These are phyloP conservation scores for Xylariaceae sp. DNA, from an alignment of 2,329 filamentous ascomycete genomes.

Conservation along the genomic window DNA sequence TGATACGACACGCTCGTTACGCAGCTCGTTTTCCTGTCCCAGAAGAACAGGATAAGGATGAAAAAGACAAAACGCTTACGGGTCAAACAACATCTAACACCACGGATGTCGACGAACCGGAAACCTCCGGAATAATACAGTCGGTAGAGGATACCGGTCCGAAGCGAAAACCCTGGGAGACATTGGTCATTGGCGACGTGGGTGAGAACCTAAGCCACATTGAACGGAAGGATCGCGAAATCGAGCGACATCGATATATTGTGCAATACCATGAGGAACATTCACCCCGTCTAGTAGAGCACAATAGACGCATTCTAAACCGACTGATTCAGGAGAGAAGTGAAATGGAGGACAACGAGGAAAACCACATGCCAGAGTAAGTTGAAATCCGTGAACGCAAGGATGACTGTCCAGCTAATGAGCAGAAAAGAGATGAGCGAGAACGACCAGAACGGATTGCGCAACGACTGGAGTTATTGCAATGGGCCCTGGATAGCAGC, in stretches of 20 bases:
- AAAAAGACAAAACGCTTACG: background rate
- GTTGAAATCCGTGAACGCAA: conserved; percentile 5
- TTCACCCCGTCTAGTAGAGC: conserved; percentile 22
- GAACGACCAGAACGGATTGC: conserved; percentile 29
- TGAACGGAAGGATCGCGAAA: conserved; percentile 35
- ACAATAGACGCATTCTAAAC: conserved; percentile 25
- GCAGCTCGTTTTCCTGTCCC: conserved; percentile 14
- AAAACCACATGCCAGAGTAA: conserved; percentile 32
- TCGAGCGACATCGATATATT: conserved; percentile 35
- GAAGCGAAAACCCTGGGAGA: conserved; percentile 27
- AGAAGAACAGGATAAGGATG: background rate
- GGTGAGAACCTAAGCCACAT: conserved; percentile 35
- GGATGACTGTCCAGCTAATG: conserved; percentile 6
- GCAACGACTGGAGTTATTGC: conserved; percentile 32
- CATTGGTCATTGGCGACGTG: conserved; percentile 35
- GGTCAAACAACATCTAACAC: conserved; percentile 3
- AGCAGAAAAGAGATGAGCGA: conserved; percentile 24
- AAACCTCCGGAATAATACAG: conserved; percentile 1
- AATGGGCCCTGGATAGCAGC: conserved; percentile 30
- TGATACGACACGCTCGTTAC: conserved; percentile 19
- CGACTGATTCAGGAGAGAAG: conserved; percentile 25
- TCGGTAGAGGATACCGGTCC: background rate
- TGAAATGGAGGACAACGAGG: conserved; percentile 31
- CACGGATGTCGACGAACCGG: background rate
- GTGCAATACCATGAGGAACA: conserved; percentile 25